phyloP scores from a whole-genome alignment of 1,284 basidiomycete genomes.

The Tylopilus orsonianus region DNA sequence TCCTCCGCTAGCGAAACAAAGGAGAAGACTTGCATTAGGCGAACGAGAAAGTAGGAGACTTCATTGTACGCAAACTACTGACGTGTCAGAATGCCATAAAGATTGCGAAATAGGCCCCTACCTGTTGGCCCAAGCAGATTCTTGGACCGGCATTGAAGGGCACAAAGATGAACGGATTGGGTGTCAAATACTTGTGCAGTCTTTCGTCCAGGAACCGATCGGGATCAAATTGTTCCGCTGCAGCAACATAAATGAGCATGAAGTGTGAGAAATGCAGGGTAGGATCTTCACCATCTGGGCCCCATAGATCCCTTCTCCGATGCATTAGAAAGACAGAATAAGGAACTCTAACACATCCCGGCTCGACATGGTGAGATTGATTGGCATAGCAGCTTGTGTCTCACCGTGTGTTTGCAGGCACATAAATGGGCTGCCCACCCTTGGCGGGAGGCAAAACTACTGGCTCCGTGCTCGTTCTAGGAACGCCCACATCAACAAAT shows the following conservation, averaged over 20 bases:
- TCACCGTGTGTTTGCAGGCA: conserved; percentile 44
- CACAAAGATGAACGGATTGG: conserved; percentile 40
- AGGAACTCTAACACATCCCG: conserved; percentile 17
- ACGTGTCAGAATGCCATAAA: neutral
- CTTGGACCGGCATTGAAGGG: conserved; percentile 46
- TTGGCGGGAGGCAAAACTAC: conserved; percentile 42
- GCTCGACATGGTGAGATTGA: conserved; percentile 26
- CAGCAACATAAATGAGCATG: neutral
- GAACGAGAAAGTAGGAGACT: conserved; percentile 40
- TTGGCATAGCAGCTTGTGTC: neutral
- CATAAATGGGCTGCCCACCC: conserved; percentile 30
- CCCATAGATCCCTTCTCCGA: conserved; percentile 39
- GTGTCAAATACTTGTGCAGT: conserved; percentile 29
- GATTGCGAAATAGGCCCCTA: conserved; percentile 11
- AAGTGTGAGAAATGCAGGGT: neutral
- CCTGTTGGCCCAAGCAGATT: conserved; percentile 49
- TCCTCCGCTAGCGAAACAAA: conserved; percentile 37
- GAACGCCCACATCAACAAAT: conserved; percentile 2
- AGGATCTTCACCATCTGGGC: conserved; percentile 34
- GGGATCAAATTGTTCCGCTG: conserved; percentile 40
- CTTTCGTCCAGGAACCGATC: conserved; percentile 40
- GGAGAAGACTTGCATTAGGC: conserved; percentile 41
- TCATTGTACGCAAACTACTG: conserved; percentile 45
- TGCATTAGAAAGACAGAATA: conserved; percentile 40
- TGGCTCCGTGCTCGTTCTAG: conserved; percentile 44